These are phyloP conservation scores for Oxyria digyna DNA, from an alignment of 148 eudicot genomes.

Conservation along the genomic window DNA sequence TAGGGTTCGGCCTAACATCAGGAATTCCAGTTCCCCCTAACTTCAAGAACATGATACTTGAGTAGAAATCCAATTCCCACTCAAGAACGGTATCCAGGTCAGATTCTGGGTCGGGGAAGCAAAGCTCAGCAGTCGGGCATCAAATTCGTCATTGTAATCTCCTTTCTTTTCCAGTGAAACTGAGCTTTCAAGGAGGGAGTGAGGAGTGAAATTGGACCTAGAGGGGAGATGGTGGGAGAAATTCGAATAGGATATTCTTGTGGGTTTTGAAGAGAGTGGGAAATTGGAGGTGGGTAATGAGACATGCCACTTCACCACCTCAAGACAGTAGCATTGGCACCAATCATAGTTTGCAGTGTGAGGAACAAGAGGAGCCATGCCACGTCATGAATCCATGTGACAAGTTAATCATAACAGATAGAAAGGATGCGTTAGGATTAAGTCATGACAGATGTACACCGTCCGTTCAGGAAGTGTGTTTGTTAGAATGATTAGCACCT, in stretches of 20 bases:
- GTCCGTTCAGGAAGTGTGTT: too few species aligned
- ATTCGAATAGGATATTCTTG: constrained; percentile 18
- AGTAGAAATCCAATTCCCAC: constrained; percentile 95
- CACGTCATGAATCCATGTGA: too few species aligned
- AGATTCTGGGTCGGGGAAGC: constrained; percentile 62
- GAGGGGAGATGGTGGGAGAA: constrained; percentile 11
- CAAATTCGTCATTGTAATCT: constrained; percentile 19
- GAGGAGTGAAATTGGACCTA: constrained; percentile 11
- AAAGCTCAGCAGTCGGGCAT: constrained; percentile 76
- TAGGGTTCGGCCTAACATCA: too few species aligned
- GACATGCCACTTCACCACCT: too few species aligned
- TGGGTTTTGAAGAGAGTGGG: constrained; percentile 21
- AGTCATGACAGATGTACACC: too few species aligned
- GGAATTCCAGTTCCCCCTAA: constrained; percentile 84
- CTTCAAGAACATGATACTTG: constrained; percentile 91
- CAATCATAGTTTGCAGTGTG: too few species aligned
- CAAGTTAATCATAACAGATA: too few species aligned
- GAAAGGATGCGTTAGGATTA: too few species aligned
- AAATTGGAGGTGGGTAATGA: constrained; percentile 31
- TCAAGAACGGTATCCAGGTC: constrained; percentile 53
- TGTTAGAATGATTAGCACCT: too few species aligned
- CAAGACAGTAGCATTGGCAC: too few species aligned
- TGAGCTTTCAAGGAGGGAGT: constrained; percentile 55
- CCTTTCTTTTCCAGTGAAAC: constrained; percentile 24
- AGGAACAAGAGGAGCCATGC: too few species aligned